Evolutionary conservation across 2,329 filamentous ascomycete species (phyloP).

Genomic region (Stemphylium beticola): DNA sequence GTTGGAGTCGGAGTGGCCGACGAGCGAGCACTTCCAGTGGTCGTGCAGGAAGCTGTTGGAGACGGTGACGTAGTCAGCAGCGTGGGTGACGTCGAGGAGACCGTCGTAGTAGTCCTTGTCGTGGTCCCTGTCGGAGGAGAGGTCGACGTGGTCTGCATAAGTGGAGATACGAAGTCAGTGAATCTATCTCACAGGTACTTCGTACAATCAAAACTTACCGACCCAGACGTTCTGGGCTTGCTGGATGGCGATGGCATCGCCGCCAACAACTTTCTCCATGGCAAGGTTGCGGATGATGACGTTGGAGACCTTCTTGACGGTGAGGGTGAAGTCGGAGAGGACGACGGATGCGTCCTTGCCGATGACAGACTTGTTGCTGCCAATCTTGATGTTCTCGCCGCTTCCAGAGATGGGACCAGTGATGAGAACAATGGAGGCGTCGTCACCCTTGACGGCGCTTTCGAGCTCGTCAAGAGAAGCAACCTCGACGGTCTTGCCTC

Average conservation of each 20-base stretch:
- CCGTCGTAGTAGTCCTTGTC: constrained; percentile 76
- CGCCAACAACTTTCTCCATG: constrained; percentile 57
- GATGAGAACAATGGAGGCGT: constrained; percentile 55
- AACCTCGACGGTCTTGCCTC: constrained; percentile 46
- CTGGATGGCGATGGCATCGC: constrained; percentile 61
- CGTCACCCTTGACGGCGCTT: constrained; percentile 53
- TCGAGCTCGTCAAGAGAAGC: constrained; percentile 49
- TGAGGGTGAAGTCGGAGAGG: constrained; percentile 56
- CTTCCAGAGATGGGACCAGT: constrained; percentile 54
- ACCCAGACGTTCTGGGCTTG: constrained; percentile 64
- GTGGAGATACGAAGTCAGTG: no score
- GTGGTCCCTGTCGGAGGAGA: constrained; percentile 64
- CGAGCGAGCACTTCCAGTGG: constrained; percentile 65
- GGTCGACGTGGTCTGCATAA: constrained; percentile 71
- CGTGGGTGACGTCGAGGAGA: constrained; percentile 69
- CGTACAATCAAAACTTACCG: no score
- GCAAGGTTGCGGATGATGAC: constrained; percentile 65
- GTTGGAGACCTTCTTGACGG: constrained; percentile 57
- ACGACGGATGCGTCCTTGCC: constrained; percentile 56
- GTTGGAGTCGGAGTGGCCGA: constrained; percentile 68
- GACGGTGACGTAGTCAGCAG: constrained; percentile 66
- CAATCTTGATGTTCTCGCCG: constrained; percentile 52
- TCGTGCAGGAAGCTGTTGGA: constrained; percentile 61
- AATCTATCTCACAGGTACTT: no score
- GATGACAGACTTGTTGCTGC: constrained; percentile 59